These are phyloP conservation scores for Pseudogymnoascus sp. DNA, from an alignment of 2,329 filamentous ascomycete genomes.

Conservation along the genomic window DNA sequence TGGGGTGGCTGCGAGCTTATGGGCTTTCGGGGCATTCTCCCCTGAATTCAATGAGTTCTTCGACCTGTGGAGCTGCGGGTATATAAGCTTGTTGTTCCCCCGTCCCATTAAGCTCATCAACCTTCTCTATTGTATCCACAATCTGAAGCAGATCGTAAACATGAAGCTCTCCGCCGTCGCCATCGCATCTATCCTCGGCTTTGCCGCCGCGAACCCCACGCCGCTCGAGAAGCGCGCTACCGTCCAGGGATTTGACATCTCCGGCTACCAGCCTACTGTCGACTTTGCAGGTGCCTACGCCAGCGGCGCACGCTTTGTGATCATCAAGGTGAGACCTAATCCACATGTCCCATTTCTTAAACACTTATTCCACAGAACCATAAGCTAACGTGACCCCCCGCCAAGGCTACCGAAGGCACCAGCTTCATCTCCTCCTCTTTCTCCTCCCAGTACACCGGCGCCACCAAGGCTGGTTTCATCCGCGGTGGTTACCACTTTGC, in stretches of 20 bases:
- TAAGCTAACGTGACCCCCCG: neutral
- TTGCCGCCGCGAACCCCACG: neutral
- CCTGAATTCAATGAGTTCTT: neutral
- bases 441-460: conserved; percentile 41
- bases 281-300: conserved; percentile 33
- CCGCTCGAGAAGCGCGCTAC: conserved; percentile 17
- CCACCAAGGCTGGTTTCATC: conserved; percentile 45
- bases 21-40: neutral
- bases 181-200: neutral
- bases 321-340: conserved; percentile 35
- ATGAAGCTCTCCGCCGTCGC: neutral
- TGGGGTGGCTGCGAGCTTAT: neutral
- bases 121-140: conserved; percentile 1
- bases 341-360: too few relatives aligned
- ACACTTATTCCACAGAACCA: neutral
- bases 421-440: conserved; percentile 40
- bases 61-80: neutral
- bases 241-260: conserved; percentile 38
- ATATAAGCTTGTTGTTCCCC: conserved; percentile 4
- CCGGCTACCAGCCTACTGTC: conserved; percentile 34
- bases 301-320: conserved; percentile 37
- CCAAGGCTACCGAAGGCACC: conserved; percentile 46
- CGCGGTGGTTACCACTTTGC: conserved; percentile 53
- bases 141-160: neutral
- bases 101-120: neutral